Percentiles rank a stretch among this genome's conserved stretches.
phyloP scores from a whole-genome alignment of 139 green algal genomes.

The Haematococcus sp. region DNA sequence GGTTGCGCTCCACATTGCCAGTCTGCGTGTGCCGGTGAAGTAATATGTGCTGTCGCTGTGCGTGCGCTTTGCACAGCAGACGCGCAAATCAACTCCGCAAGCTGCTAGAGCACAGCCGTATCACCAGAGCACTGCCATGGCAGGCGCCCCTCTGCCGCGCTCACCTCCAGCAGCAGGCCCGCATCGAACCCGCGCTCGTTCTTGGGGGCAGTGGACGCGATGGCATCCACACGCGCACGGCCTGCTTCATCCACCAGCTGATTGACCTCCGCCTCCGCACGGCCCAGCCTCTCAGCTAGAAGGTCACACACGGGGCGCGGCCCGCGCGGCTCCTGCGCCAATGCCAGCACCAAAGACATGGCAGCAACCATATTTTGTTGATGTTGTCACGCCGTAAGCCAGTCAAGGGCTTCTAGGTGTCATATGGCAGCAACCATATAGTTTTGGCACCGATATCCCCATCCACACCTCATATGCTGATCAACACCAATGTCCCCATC shows the following conservation, averaged over 20 bases:
- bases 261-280: constrained; percentile 42
- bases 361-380: constrained; percentile 7
- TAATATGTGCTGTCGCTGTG: neutral
- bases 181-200: constrained; percentile 12
- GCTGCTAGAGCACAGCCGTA: too few species aligned
- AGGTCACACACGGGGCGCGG: constrained; percentile 63
- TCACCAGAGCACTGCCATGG: too few species aligned
- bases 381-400: too few species aligned
- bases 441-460: too few species aligned
- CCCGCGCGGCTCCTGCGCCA: constrained; percentile 46
- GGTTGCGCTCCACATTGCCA: constrained; percentile 59
- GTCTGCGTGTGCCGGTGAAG: constrained; percentile 34
- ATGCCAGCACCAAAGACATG: neutral
- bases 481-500: too few species aligned
- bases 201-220: neutral
- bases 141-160: neutral
- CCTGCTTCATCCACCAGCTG: constrained; percentile 41
- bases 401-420: too few species aligned
- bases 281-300: constrained; percentile 53
- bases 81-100: too few species aligned
- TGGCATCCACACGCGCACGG: neutral
- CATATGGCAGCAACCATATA: too few species aligned
- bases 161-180: constrained; percentile 9
- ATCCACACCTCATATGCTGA: too few species aligned
- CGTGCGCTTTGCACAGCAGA: neutral